Base-by-base conservation (phyloP, 2,329 filamentous ascomycete species). In the Rhytidhysteron rufulum region DNA sequence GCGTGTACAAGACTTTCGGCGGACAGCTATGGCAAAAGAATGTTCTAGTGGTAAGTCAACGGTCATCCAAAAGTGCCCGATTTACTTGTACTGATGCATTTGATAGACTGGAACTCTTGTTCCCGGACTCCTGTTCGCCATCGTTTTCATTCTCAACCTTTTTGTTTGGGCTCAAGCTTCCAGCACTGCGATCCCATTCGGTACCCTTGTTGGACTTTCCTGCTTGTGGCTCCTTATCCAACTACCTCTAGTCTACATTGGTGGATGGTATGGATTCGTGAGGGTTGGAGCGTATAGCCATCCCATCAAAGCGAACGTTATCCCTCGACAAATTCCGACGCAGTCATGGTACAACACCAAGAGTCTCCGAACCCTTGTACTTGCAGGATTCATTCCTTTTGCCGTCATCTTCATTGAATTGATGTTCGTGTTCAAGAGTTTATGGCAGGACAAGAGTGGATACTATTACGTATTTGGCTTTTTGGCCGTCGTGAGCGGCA, bases 401-500 rank as follows among this genome's bases (percentile, higher is more conserved):
- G 86, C 86, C 2, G 87, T 94, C 41, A 83, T 94, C 51, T 93
- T 91, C 63, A 88, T 94, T 56, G 88, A 94, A 67, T 75, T 94
- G 11, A 74, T 91, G 31, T 93, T 90, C 60, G 83, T 93, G 36
- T 93, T 94, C 67, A 86, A 88, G 67, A 89, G 85, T 35, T 65
- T 94, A 24, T 93, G 88, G 86, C 85, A 90, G 63, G 88, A 94
- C 66, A 94, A 94, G 72, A 88, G 82, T 57, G 87, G 86, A 5
- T 94, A 90, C 65, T 95, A 95, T 67, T 95, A 95, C 65, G 83
- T 94, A 17, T 95, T 93, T 60, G 88, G 88, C 9, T 95, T 91
- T 69, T 67, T 93, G 48, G 82, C 83, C 6, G 80, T 88, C 13
- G 84, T 93, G 8, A 82, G 75, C 18, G 69, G 79, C 9, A 85